Evolutionary conservation across 2,329 filamentous ascomycete species (phyloP).

Genomic region (Teratosphaeria gauchensis): DNA sequence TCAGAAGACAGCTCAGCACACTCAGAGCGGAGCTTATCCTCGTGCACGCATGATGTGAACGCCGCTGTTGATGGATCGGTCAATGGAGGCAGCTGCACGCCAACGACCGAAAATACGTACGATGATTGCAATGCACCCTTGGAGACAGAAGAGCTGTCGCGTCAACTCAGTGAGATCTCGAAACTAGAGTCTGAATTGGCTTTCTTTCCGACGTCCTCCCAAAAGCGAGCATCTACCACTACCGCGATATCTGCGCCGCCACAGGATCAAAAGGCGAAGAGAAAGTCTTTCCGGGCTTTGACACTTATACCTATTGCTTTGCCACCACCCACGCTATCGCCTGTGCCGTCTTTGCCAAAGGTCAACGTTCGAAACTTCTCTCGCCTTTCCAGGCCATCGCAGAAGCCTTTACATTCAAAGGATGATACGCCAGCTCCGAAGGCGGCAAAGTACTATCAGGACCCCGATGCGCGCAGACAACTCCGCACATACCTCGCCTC

Average conservation of each 20-base stretch:
- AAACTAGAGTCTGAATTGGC: constrained; percentile 5
- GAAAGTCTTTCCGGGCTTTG: constrained; percentile 13
- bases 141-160: background rate
- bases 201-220: constrained; percentile 5
- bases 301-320: constrained; percentile 18
- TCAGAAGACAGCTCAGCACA: constrained; percentile 1
- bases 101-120: background rate
- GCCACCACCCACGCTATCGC: constrained; percentile 20
- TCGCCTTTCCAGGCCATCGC: background rate
- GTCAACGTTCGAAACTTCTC: background rate
- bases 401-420: background rate
- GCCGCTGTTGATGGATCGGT: background rate
- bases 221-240: background rate
- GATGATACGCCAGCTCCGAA: background rate
- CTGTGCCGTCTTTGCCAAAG: constrained; percentile 13
- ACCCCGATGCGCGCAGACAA: constrained; percentile 79
- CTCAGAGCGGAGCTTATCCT: background rate
- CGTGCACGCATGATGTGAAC: background rate
- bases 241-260: background rate
- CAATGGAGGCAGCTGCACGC: background rate
- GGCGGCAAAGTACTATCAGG: constrained; percentile 63
- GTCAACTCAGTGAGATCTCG: background rate
- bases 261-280: constrained; percentile 1
- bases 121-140: background rate
- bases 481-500: constrained; percentile 78